Evolutionary conservation across 2,329 filamentous ascomycete genomes (phyloP), one percentile per base, ranked within the genome.

Genomic region (Exophiala mesophila): DNA sequence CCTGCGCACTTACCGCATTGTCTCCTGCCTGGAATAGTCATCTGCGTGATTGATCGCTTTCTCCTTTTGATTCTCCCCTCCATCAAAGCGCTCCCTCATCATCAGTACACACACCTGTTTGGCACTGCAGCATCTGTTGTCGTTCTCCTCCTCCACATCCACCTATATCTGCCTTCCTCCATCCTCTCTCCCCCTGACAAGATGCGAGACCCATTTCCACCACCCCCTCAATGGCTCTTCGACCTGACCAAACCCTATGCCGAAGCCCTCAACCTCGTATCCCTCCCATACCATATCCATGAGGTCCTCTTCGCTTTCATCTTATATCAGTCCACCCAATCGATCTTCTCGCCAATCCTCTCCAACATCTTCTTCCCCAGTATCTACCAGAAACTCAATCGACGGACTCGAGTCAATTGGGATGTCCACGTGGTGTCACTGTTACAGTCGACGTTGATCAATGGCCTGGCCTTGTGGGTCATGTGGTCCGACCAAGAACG

Each of bases 361-460:
- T 80, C 76, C 32, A 61, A 63, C 38, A 53, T 60, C 46, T 63
- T 82, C 45, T 76, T 77, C 54, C 75, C 77, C 13, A 59, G 64
- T 31, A 67, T 68, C 53, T 83, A 83, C 59, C 60, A 66, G 24
- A 62, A 66, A 8, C 67, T 83, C 53, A 71, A 66, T 45, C 59
- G 59, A 17, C 73, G 77, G 35, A 82, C 77, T 2, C 71, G 70
- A 52, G 63, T 82, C 38, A 82, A 80, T 63, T 83, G 79, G 79
- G 74, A 83, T 61, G 77, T 82, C 5, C 79, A 83, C 56, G 72
- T 82, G 41, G 79, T 82, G 30, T 78, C 74, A 1, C 67, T 83
- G 30, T 64, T 79, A 24, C 79, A 83, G 64, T 73, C 71, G 47
- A 65, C 69, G 6, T 55, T 81, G 13, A 74, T 83, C 56, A 76